A percentile compares a stretch with the other conserved stretches of the same genome.
Conservation (phyloP, 2,329 filamentous ascomycete species). For the Coniella lustricola region DNA sequence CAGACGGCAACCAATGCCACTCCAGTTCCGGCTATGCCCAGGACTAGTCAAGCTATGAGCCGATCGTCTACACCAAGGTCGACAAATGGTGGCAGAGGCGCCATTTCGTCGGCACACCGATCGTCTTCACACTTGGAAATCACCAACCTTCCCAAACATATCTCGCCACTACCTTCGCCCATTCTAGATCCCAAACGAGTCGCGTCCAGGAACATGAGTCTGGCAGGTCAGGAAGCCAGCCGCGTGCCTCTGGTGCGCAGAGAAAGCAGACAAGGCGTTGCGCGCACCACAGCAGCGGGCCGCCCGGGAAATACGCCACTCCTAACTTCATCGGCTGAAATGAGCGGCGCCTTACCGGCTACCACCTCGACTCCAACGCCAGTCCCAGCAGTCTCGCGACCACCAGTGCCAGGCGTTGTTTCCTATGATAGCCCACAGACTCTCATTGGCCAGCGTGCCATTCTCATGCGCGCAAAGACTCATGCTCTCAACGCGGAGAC, state of each 20-base stretch:
- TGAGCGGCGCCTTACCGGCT: slow-evolving; percentile 1
- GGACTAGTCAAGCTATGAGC: slow-evolving; percentile 18
- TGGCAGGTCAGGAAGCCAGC: slow-evolving; percentile 38
- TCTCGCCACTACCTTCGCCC: slow-evolving; percentile 4
- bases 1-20: slow-evolving; percentile 51
- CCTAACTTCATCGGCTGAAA: slow-evolving; percentile 19
- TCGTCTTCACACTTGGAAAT: neutral
- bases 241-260: slow-evolving; percentile 15
- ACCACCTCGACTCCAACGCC: slow-evolving; percentile 4
- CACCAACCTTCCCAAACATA: slow-evolving; percentile 6
- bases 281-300: slow-evolving; percentile 18
- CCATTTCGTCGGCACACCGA: neutral
- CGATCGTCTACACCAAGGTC: slow-evolving; percentile 1
- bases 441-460: slow-evolving; percentile 48
- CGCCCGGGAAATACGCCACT: slow-evolving; percentile 8
- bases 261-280: slow-evolving; percentile 11
- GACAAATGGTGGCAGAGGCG: neutral
- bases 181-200: neutral
- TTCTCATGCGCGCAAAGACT: slow-evolving; percentile 43
- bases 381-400: slow-evolving; percentile 17
- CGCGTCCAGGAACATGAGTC: neutral
- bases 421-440: slow-evolving; percentile 48
- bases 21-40: slow-evolving; percentile 30
- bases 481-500: slow-evolving; percentile 21
- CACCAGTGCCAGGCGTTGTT: slow-evolving; percentile 37